Base-by-base conservation (phyloP, 352 stramenopile genomes). In the Phytophthora brassicae region DNA sequence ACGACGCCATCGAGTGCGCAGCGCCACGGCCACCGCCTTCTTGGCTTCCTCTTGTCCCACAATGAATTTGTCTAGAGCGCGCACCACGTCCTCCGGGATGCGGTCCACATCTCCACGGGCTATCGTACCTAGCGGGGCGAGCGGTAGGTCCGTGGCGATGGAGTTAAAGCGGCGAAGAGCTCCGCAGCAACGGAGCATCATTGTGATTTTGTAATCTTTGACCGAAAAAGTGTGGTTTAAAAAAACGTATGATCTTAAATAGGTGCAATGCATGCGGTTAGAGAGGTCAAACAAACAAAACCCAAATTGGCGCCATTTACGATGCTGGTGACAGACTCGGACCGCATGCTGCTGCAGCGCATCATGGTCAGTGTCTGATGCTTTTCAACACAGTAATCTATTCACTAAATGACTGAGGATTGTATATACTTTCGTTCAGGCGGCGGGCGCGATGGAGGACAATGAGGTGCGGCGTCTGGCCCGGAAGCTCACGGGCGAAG, bases 11-110 rank as follows among this genome's bases (percentile, higher is more conserved):
- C 97, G 87, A 76, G 99, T 99, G 68, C 97, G 86, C 74, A 99
- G 86, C n/a, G 97, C 97, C 61, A 99, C 97, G 8, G 97, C 96
- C 17, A 99, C 96, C 13, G 97, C 97, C 56, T 95, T 88, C 79
- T 99, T 99, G 41, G 97, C 97, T 47, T 98, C 95, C 24, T 90
- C 58, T 69, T 99, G 97, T 0, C 97, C 96, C 5, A 99, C 88
- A 56, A 99, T 98, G 71, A 98, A 88, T 74, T 97, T 97, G 80
- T 99, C 83, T 29, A 99, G 84, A 68, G 94, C 81, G 6, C 70
- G 66, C 43, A 99, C 96, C 42, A 99, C 91, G 51, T 98, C 86
- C 26, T 91, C 79, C 7, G 92, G 93, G 65, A 94, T 96, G 8
- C 92, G 68, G 50, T 92, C 79, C 11, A 24, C 23, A 22, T 64